phyloP scores from a whole-genome alignment of 2,329 filamentous ascomycete species.

The Fusarium sp. region DNA sequence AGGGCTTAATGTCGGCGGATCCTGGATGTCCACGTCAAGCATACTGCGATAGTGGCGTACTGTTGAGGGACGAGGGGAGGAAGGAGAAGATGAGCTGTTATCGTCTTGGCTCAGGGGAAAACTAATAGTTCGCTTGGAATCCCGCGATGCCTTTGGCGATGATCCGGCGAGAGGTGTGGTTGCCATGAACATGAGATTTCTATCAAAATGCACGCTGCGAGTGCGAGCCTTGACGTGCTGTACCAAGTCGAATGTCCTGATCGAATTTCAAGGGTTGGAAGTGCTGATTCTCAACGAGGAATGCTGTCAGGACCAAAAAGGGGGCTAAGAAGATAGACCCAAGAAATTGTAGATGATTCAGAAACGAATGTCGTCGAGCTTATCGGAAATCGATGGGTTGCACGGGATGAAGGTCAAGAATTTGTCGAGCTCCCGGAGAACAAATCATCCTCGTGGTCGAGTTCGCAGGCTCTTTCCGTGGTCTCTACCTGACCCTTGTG shows the following conservation, averaged over 20 bases:
- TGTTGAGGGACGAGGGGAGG: constrained; percentile 22
- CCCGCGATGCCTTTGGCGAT: constrained; percentile 18
- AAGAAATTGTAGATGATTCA: constrained; percentile 58
- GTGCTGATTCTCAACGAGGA: constrained; percentile 36
- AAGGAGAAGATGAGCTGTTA: not conserved
- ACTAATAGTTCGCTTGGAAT: constrained; percentile 49
- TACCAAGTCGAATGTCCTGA: constrained; percentile 55
- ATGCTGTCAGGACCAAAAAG: constrained; percentile 46
- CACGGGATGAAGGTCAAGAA: constrained; percentile 25
- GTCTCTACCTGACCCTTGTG: constrained; percentile 30
- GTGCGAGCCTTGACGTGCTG: constrained; percentile 56
- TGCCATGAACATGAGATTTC: constrained; percentile 28
- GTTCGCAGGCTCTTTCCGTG: constrained; percentile 36
- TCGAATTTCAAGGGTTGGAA: constrained; percentile 41
- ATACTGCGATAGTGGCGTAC: constrained; percentile 59
- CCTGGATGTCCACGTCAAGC: constrained; percentile 57
- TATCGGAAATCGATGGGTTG: constrained; percentile 44
- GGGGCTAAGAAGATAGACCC: constrained; percentile 50
- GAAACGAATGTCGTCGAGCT: constrained; percentile 49
- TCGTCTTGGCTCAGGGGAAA: constrained; percentile 35
- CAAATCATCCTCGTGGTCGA: constrained; percentile 35
- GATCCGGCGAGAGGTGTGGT: constrained; percentile 24
- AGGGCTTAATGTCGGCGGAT: constrained; percentile 56
- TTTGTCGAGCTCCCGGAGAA: constrained; percentile 11
- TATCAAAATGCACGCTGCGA: constrained; percentile 61